Evolutionary conservation across 345 rosid genomes (phyloP).

Genomic region (Arabidopsis suecica): DNA sequence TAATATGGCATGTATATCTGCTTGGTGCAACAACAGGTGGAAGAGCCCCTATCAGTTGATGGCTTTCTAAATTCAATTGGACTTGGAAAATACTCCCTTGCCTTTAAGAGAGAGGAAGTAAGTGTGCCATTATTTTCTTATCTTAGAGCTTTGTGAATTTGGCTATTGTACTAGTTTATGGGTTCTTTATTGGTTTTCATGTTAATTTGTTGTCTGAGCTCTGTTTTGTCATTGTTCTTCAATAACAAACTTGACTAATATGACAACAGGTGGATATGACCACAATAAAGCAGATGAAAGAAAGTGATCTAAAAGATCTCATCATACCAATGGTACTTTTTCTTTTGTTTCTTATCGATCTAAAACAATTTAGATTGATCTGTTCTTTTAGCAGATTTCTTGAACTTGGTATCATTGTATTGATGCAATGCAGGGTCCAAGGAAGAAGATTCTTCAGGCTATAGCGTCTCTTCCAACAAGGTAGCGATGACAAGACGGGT

Average conservation of each 20-base stretch:
- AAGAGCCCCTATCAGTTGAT: conserved; percentile 81
- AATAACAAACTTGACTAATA: conserved; percentile 29
- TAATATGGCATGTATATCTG: conserved; percentile 19
- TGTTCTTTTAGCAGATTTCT: conserved; percentile 4
- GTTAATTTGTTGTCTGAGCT: conserved; percentile 16
- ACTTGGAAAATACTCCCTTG: conserved; percentile 71
- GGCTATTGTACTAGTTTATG: conserved; percentile 20
- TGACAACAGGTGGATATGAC: conserved; percentile 84
- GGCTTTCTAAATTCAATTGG: conserved; percentile 75
- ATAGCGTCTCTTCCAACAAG: conserved; percentile 60
- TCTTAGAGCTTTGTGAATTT: conserved; percentile 16
- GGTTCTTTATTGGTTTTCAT: conserved; percentile 6
- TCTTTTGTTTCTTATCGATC: background rate
- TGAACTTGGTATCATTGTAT: conserved; percentile 2
- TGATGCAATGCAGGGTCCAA: conserved; percentile 73
- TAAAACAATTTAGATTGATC: background rate
- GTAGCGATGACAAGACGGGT: conserved; percentile 28
- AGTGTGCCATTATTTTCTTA: conserved; percentile 40
- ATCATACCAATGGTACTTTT: conserved; percentile 91
- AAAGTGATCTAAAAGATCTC: conserved; percentile 87
- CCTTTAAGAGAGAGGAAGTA: conserved; percentile 96
- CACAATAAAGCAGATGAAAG: conserved; percentile 92
- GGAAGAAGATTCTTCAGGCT: conserved; percentile 92
- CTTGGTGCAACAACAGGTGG: conserved; percentile 52
- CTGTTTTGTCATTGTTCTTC: background rate